phyloP scores from a whole-genome alignment of 139 green algal genomes.

The Pleodorina starrii region DNA sequence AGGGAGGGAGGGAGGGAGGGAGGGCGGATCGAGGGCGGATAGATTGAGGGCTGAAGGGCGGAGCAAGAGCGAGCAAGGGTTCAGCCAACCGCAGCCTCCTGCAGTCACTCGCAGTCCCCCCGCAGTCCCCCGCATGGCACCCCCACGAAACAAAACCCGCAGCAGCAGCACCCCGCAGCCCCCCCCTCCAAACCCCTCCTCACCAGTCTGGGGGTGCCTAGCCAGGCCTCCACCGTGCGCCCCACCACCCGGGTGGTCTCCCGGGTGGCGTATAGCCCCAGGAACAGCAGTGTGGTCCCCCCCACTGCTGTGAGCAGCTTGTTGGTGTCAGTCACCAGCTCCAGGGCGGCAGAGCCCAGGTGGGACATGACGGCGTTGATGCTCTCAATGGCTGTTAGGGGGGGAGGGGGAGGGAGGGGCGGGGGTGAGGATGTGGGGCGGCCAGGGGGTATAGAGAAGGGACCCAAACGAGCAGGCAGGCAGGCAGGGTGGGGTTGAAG shows the following conservation, averaged over 20 bases:
- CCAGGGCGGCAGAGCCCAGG: constrained; percentile 74
- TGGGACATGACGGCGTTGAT: constrained; percentile 93
- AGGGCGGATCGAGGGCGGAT: too few relatives aligned
- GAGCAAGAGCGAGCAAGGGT: too few relatives aligned
- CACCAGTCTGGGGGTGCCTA: constrained; percentile 90
- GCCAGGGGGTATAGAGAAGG: too few relatives aligned
- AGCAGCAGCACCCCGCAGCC: neutral
- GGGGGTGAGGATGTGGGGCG: neutral
- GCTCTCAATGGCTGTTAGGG: constrained; percentile 72
- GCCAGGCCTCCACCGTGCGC: constrained; percentile 83
- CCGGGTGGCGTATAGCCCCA: constrained; percentile 89
- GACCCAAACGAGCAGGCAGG: too few relatives aligned
- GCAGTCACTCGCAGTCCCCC: too few relatives aligned
- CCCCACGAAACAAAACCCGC: neutral
- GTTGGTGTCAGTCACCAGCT: constrained; percentile 87
- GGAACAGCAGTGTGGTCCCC: constrained; percentile 83
- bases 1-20: neutral
- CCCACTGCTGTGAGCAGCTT: constrained; percentile 78
- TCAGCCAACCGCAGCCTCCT: too few relatives aligned
- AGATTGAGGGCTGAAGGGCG: too few relatives aligned
- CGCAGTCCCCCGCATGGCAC: too few relatives aligned
- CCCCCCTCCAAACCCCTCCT: neutral
- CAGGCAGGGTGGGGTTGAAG: too few relatives aligned
- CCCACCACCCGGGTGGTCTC: constrained; percentile 87
- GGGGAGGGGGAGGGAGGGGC: neutral